Percentiles rank a stretch among this genome's conserved stretches.
Conservation (phyloP, 148 eudicot genomes). For the Rhododendron molle region DNA sequence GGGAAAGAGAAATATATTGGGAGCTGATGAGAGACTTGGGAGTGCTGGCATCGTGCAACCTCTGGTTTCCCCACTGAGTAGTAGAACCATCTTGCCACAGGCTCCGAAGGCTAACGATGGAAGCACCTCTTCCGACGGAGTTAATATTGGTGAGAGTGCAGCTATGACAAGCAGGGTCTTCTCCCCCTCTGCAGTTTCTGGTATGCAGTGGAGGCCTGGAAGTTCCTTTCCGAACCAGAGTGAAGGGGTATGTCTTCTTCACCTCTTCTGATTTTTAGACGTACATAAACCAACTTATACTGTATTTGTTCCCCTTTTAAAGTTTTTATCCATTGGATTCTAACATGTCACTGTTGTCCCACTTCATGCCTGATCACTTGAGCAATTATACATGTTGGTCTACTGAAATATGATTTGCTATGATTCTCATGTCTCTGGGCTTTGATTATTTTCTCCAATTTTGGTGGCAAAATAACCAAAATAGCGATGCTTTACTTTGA, state of each 20-base stretch:
- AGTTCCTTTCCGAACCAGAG: constrained; percentile 74
- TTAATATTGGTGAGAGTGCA: constrained; percentile 49
- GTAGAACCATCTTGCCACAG: constrained; percentile 39
- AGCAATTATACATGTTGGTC: background rate
- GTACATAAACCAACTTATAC: background rate
- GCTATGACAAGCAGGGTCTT: constrained; percentile 57
- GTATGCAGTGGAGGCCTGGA: constrained; percentile 98
- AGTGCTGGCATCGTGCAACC: constrained; percentile 52
- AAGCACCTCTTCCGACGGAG: constrained; percentile 34
- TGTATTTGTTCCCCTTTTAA: background rate
- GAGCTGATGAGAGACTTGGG: constrained; percentile 75
- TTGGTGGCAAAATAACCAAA: background rate
- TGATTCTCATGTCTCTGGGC: background rate
- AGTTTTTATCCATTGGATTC: background rate
- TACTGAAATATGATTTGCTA: background rate
- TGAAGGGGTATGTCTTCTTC: constrained; percentile 57
- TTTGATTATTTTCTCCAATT: background rate
- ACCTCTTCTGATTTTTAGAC: background rate
- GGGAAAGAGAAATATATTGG: constrained; percentile 66
- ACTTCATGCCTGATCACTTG: background rate
- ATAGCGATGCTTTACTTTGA: background rate
- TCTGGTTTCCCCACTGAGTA: constrained; percentile 39
- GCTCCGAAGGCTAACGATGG: constrained; percentile 41
- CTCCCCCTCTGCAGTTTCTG: constrained; percentile 65
- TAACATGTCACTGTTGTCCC: background rate